Conservation (phyloP, 306 rosid species). For the Glycyrrhiza uralensis region DNA sequence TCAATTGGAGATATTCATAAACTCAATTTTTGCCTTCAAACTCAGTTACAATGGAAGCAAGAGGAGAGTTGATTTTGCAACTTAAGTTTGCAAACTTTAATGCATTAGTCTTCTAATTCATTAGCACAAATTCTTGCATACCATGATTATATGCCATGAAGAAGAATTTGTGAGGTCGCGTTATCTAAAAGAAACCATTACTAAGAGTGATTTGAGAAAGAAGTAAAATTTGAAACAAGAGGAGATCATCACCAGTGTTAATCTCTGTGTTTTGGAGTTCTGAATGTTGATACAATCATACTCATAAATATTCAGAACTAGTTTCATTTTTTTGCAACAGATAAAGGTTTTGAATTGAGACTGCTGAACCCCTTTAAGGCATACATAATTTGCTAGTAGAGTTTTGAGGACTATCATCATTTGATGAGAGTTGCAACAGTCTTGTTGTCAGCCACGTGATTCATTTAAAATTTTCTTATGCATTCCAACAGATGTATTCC, state of each 20-base stretch:
- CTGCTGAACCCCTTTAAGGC: neutral
- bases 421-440: constrained; percentile 9
- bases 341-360: neutral
- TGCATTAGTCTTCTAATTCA: neutral
- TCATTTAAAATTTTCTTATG: constrained; percentile 8
- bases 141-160: neutral
- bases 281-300: neutral
- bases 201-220: neutral
- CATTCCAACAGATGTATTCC: constrained; percentile 70
- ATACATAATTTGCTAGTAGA: neutral
- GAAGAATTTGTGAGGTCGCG: neutral
- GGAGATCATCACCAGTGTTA: neutral
- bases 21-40: no score
- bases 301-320: neutral
- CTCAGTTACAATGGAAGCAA: no score
- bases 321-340: neutral
- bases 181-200: neutral
- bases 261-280: neutral
- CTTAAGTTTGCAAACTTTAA: no score
- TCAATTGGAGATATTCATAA: no score
- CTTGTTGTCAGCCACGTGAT: neutral
- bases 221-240: neutral
- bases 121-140: neutral
- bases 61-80: no score
- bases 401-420: neutral